Conservation (phyloP, 2,329 filamentous ascomycete species). For the Colletotrichum liriopes region DNA sequence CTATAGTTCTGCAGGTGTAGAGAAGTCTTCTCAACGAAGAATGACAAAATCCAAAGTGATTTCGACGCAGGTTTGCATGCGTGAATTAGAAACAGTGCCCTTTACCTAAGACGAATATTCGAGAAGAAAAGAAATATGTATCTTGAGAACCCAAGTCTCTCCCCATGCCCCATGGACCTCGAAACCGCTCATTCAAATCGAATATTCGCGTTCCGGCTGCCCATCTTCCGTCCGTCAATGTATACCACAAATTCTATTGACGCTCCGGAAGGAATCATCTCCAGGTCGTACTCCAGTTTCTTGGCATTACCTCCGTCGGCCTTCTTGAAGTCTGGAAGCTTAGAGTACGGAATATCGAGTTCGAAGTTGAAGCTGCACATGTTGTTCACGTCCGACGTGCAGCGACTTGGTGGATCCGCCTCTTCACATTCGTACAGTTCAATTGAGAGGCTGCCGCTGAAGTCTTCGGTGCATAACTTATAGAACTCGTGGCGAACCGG, state of each 20-base stretch:
- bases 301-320: neutral
- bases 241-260: neutral
- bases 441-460: neutral
- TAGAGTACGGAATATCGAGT: neutral
- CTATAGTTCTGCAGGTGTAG: no score
- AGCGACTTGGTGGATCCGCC: neutral
- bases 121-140: no score
- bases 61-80: no score
- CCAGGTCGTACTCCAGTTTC: neutral
- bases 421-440: neutral
- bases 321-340: neutral
- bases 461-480: neutral
- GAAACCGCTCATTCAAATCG: no score
- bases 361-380: neutral
- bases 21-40: no score
- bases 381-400: neutral
- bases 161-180: no score
- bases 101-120: no score
- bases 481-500: neutral
- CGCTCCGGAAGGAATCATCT: neutral
- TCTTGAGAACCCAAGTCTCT: no score
- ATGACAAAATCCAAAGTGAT: no score
- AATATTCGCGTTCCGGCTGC: neutral
- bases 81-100: no score
- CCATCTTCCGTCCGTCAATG: neutral